phyloP scores from a whole-genome alignment of 2,329 filamentous ascomycete species.

The Myriangium duriaei region DNA sequence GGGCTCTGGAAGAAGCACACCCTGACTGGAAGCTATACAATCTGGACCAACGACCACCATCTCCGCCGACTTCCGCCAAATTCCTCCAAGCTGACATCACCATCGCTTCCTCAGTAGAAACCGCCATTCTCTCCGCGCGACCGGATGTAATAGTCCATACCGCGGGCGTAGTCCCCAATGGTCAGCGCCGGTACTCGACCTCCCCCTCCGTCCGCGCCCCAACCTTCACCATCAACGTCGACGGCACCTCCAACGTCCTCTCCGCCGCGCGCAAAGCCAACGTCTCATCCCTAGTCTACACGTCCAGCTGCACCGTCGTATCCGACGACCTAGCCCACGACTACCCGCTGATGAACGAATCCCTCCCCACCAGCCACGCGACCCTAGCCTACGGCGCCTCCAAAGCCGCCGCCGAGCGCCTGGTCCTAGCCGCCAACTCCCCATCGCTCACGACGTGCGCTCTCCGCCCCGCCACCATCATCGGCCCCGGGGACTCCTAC shows the following conservation, averaged over 20 bases:
- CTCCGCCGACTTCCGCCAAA: conserved; percentile 14
- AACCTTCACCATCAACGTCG: conserved; percentile 74
- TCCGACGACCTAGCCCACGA: conserved; percentile 64
- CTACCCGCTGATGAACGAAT: conserved; percentile 74
- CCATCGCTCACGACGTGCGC: conserved; percentile 48
- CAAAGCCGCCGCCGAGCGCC: conserved; percentile 72
- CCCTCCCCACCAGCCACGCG: conserved; percentile 63
- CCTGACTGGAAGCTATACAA: conserved; percentile 28
- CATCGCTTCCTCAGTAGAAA: conserved; percentile 21
- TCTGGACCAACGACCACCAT: conserved; percentile 28
- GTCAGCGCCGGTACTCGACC: conserved; percentile 28
- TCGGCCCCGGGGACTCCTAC: conserved; percentile 70
- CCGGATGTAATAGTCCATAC: conserved; percentile 88
- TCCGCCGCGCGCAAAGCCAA: conserved; percentile 51
- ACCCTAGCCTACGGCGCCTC: conserved; percentile 75
- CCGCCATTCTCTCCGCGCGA: conserved; percentile 47
- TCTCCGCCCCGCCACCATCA: conserved; percentile 77
- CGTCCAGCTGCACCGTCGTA: conserved; percentile 76
- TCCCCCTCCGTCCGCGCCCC: conserved; percentile 36
- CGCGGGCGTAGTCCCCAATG: conserved; percentile 41
- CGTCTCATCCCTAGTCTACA: conserved; percentile 79
- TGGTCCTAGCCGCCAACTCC: conserved; percentile 62
- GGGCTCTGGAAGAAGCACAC: conserved; percentile 25
- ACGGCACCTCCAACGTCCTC: conserved; percentile 69
- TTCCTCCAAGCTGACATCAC: conserved; percentile 31